Conservation (phyloP, 1,139 yeast genomes). For the Tardiomyces depauwii region DNA sequence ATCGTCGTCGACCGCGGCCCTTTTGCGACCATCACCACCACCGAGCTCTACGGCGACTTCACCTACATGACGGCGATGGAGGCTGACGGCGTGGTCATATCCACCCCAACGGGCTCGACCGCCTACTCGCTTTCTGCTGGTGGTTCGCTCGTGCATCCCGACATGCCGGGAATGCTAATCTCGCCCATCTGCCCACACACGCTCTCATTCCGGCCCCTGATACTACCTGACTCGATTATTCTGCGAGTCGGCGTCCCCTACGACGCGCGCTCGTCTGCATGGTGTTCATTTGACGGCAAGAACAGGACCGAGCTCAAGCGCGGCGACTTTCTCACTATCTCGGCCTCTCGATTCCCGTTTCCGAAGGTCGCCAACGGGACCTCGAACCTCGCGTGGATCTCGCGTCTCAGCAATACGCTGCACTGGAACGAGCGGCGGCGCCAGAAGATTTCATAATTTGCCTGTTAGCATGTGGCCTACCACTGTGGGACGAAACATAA, state of each 20-base stretch:
- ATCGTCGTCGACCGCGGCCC: conserved; percentile 80
- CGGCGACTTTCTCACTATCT: conserved; percentile 63
- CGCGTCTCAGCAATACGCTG: conserved; percentile 34
- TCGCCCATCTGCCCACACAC: conserved; percentile 87
- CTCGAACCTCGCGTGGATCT: conserved; percentile 38
- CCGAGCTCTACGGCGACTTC: conserved; percentile 68
- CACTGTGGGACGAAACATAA: background rate
- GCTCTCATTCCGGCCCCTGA: conserved; percentile 68
- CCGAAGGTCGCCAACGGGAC: conserved; percentile 49
- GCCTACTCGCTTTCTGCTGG: conserved; percentile 84
- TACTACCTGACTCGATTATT: conserved; percentile 61
- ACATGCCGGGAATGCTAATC: conserved; percentile 65
- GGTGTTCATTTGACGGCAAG: conserved; percentile 78
- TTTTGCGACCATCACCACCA: conserved; percentile 62
- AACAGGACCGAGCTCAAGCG: conserved; percentile 52
- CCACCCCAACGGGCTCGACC: conserved; percentile 88
- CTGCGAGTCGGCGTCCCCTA: conserved; percentile 60
- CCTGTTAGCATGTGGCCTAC: background rate
- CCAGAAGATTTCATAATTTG: conserved; percentile 18
- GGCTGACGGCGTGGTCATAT: conserved; percentile 76
- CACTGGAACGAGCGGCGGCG: conserved; percentile 46
- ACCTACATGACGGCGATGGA: conserved; percentile 73
- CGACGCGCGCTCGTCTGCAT: conserved; percentile 56
- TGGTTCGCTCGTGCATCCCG: conserved; percentile 81
- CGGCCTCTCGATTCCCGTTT: conserved; percentile 64